Evolutionary conservation across 1,284 basidiomycete species (phyloP).

Genomic region (Gymnopus androsaceus): DNA sequence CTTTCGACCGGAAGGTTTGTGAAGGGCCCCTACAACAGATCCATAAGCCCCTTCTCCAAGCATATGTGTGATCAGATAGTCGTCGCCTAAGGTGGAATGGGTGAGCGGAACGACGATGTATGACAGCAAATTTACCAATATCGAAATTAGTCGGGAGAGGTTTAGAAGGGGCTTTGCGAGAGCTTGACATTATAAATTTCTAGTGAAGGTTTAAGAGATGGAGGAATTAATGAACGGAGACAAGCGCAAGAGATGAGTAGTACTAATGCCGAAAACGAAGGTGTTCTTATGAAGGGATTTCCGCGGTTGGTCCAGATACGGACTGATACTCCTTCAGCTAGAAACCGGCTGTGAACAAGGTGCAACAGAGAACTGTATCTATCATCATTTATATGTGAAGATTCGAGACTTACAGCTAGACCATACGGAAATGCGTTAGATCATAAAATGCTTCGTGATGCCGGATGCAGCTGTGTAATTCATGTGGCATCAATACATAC

Average conservation of each 20-base stretch:
- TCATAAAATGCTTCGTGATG: too few species aligned
- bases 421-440: too few species aligned
- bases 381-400: not conserved
- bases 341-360: conserved; percentile 2
- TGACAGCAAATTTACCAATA: conserved; percentile 46
- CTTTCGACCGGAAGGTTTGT: conserved; percentile 62
- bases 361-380: too few species aligned
- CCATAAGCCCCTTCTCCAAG: conserved; percentile 81
- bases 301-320: not conserved
- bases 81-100: conserved; percentile 48
- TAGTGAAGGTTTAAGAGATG: conserved; percentile 17
- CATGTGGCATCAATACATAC: too few species aligned
- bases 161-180: conserved; percentile 46
- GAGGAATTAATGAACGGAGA: conserved; percentile 5
- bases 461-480: too few species aligned
- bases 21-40: conserved; percentile 68
- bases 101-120: not conserved
- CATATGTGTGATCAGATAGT: conserved; percentile 72
- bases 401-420: not conserved
- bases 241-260: conserved; percentile 1
- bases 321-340: not conserved
- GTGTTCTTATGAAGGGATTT: not conserved
- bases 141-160: conserved; percentile 69
- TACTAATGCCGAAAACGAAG: not conserved
- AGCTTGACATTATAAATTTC: conserved; percentile 40